Conservation (phyloP, 2,329 filamentous ascomycete genomes). For the Fusarium sulawesiense region DNA sequence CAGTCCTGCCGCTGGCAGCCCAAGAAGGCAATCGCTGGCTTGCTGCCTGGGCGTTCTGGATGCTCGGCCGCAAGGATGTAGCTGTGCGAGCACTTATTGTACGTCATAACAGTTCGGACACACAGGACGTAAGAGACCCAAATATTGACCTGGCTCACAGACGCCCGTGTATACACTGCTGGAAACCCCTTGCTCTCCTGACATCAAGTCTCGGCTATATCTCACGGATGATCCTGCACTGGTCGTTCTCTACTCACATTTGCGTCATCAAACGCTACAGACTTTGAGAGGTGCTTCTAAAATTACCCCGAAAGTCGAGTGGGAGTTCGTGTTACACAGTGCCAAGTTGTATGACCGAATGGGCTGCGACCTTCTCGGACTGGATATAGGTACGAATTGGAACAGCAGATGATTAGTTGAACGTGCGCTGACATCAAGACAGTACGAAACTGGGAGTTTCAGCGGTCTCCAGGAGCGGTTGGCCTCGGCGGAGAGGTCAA, state of each 20-base stretch:
- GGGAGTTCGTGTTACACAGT: conserved; percentile 89
- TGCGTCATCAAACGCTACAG: conserved; percentile 83
- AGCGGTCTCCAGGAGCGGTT: conserved; percentile 57
- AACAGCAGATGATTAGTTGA: not conserved
- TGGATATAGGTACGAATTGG: conserved; percentile 78
- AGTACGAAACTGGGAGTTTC: conserved; percentile 86
- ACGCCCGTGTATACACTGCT: conserved; percentile 82
- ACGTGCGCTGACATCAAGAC: conserved; percentile 28
- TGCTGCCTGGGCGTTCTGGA: conserved; percentile 95
- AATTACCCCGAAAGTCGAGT: conserved; percentile 81
- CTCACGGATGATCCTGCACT: conserved; percentile 91
- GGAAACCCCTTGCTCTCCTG: conserved; percentile 74
- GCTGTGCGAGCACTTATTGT: conserved; percentile 86
- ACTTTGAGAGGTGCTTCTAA: conserved; percentile 87
- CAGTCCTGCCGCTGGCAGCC: conserved; percentile 80
- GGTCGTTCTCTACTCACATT: conserved; percentile 85
- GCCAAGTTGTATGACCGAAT: conserved; percentile 87
- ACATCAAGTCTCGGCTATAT: conserved; percentile 80
- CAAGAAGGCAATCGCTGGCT: conserved; percentile 91
- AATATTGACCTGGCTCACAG: conserved; percentile 54
- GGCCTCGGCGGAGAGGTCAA: conserved; percentile 64
- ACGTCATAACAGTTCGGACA: conserved; percentile 50
- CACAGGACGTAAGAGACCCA: not conserved
- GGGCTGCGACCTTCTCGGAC: conserved; percentile 90
- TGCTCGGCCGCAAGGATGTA: conserved; percentile 83